These are phyloP conservation scores for Wickerhamiella azyma DNA, from an alignment of 805 yeast species.

Conservation along the genomic window DNA sequence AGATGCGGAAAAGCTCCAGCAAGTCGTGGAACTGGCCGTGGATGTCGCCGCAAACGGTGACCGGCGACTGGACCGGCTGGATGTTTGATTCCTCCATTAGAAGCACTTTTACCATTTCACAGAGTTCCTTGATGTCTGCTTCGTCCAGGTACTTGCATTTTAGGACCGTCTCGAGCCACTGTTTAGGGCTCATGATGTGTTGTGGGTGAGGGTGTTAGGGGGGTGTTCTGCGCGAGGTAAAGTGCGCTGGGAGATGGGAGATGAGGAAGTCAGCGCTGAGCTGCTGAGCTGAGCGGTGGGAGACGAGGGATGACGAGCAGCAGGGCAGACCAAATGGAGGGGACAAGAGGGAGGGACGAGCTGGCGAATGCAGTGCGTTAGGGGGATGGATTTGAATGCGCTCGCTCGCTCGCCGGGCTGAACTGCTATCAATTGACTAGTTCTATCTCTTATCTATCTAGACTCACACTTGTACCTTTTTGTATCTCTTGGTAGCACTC, in stretches of 20 bases:
- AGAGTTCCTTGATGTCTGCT: constrained; percentile 87
- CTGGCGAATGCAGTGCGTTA: too few species aligned
- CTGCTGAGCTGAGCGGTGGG: too few species aligned
- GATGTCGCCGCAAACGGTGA: constrained; percentile 80
- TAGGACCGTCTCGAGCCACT: constrained; percentile 88
- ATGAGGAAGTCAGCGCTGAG: too few species aligned
- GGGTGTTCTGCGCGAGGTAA: not conserved
- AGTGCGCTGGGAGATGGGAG: not conserved
- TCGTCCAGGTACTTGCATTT: constrained; percentile 82
- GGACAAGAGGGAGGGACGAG: too few species aligned
- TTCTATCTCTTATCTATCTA: too few species aligned
- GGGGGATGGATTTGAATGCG: too few species aligned
- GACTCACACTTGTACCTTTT: too few species aligned
- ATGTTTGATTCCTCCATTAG: constrained; percentile 95
- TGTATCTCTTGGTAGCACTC: too few species aligned
- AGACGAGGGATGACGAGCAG: not conserved
- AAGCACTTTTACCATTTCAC: constrained; percentile 88
- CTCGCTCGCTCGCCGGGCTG: too few species aligned
- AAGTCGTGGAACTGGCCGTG: constrained; percentile 97
- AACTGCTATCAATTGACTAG: too few species aligned
- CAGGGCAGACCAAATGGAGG: too few species aligned
- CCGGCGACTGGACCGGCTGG: constrained; percentile 91
- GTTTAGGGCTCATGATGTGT: constrained; percentile 50
- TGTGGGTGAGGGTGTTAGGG: too few species aligned
- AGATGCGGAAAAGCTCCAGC: constrained; percentile 72